Conservation (phyloP, 768 basidiomycete genomes). For the Tulasnella sp. region DNA sequence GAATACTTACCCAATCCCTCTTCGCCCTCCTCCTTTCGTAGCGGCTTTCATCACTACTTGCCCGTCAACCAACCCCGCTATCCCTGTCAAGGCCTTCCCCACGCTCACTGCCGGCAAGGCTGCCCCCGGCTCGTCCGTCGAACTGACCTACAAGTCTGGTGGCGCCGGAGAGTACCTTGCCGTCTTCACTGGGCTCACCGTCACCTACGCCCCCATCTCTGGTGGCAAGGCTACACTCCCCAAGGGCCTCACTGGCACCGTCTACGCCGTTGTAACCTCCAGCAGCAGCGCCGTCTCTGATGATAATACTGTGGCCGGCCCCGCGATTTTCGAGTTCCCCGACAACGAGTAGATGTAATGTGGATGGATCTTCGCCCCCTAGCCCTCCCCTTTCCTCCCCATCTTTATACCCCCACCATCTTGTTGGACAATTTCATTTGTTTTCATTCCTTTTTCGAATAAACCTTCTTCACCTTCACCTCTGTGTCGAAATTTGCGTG, state of each 20-base stretch:
- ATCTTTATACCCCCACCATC: too few species aligned
- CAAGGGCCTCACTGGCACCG: slow-evolving; percentile 34
- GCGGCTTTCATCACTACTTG: slow-evolving; percentile 41
- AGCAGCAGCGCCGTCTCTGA: slow-evolving; percentile 32
- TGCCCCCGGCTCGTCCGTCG: slow-evolving; percentile 21
- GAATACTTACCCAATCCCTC: slow-evolving; percentile 7
- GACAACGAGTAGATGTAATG: background rate
- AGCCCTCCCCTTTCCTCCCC: background rate
- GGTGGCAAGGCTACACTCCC: slow-evolving; percentile 32
- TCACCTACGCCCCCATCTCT: slow-evolving; percentile 32
- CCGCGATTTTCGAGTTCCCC: slow-evolving; percentile 6
- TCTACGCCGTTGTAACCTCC: slow-evolving; percentile 41
- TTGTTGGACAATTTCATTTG: too few species aligned
- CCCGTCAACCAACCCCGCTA: slow-evolving; percentile 40
- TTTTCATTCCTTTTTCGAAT: too few species aligned
- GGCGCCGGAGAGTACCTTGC: slow-evolving; percentile 10
- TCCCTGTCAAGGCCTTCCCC: slow-evolving; percentile 44
- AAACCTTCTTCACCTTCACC: too few species aligned
- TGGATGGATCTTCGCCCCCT: background rate
- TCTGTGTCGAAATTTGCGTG: too few species aligned
- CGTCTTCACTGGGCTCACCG: slow-evolving; percentile 23
- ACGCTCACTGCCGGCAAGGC: slow-evolving; percentile 29
- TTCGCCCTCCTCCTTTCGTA: too few species aligned
- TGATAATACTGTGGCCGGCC: slow-evolving; percentile 46
- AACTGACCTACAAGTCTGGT: slow-evolving; percentile 23